Evolutionary conservation across 1,139 yeast genomes (phyloP), one percentile per base, ranked within the genome.

Genomic region (Nakaseomyces sp.): DNA sequence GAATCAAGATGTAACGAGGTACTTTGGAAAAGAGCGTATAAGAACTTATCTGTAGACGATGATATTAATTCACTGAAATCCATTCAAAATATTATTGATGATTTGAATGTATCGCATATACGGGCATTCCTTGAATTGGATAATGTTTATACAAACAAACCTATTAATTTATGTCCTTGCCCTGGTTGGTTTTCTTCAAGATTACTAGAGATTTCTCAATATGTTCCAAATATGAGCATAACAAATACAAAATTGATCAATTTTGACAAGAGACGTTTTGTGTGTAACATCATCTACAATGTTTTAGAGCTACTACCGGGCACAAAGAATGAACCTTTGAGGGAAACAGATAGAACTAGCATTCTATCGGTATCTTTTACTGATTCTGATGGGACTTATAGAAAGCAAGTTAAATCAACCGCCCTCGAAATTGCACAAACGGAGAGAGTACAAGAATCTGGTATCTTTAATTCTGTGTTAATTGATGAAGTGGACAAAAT

Each of bases 151-250:
- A 64, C 75, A 31, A 64, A 73, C 39, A 72, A 73, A 68, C 65
- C 74, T 53, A 70, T 70, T 47, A 74, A 74, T 51, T 56, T 78
- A 43, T 72, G 80, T n/a, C 94, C 96, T 2, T 89, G 96, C 58
- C 77, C 88, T 51, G 96, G 97, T 8, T 81, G 89, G 88, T 63
- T 78, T 42, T 60, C 75, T 13, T 79, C 76, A 51, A 69, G 85
- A 44, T 59, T 81, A 51, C 57, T 79, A 45, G 87, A 81, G 57
- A 75, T 79, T 47, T 77, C 80, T 1, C 79, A 81, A 51, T 79
- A 74, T 56, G 74, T 81, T 42, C 87, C 88, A 17, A 79, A 79
- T 57, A 74, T 77, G 75, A 72, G 78, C 22, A 71, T 75, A 32
- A 79, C 73, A 49, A 75, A 77, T 54, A 69, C 80, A 1, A 66